Evolutionary conservation across 2,329 filamentous ascomycete species (phyloP), one percentile per base, ranked within the genome.

Genomic region (Claviceps africana): DNA sequence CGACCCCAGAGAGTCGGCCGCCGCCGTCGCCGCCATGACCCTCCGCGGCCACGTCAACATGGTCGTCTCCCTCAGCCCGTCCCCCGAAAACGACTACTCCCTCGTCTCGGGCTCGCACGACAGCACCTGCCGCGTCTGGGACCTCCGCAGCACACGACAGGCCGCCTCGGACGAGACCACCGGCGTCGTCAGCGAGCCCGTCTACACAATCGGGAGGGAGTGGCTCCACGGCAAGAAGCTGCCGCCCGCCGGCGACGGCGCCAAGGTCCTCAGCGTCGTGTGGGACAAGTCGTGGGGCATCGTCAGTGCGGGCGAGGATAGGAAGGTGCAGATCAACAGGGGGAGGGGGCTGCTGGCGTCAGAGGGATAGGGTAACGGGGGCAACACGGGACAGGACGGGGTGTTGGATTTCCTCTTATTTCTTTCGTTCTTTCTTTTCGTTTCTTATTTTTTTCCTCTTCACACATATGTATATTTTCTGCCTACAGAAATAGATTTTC

Each of bases 41-140:
- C 79, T 96, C 21, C 80, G 88, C 35, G 91, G 91, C 1, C 91
- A 97, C 70, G 81, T 81, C 54, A 95, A 95, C 71, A 79, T 79
- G 71, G 74, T 83, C 19, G 71, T 73, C 1, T 71, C 71, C 8
- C 61, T 82, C 33, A 63, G 66, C 1, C 64, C 72, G 10, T 73
- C 71, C 40, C 81, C 78, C 7, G 77, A 80, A 42, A 90, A 84
- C 62, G 81, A 83, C 56, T 88, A 90, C 70, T 82, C 85, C n/a
- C 76, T 98, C 9, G 87, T 91, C 0, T 93, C 86, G 33, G 91
- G 81, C n/a, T 86, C 85, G 46, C 87, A 95, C 67, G 93, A 98
- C 67, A 89, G 91, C 35, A 95, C 88, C 1, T 93, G 88, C 62
- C 80, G 89, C 50, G 82, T 98, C 48, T 98, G 93, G 93, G 93